Base-by-base conservation (phyloP, 1,139 yeast genomes). In the Lodderomyces parapsilosis region DNA sequence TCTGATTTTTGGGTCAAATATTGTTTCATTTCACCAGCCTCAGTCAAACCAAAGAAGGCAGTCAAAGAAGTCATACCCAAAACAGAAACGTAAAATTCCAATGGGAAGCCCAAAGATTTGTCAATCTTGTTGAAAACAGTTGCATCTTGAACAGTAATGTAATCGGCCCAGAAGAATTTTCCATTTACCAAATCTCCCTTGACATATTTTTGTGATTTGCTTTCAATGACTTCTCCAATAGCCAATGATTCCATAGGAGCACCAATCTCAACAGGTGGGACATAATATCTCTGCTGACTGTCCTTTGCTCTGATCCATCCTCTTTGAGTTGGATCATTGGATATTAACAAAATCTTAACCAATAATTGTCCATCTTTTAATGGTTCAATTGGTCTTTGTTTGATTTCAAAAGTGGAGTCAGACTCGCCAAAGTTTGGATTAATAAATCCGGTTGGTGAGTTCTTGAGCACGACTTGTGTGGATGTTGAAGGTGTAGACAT, bases 261-360 rank as follows among this genome's bases (percentile, higher is more conserved):
- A 28, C 81, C 82, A 40, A 69, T 60, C 36, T 62, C 54, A 15
- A 77, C 67, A 11, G 82, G 80, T 4, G 69, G 66, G 8, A 68
- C 62, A 55, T 82, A 82, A 45, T 71, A 64, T 50, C 73, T 65
- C 40, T 62, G 68, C 4, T 67, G 63, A 14, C 71, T 60, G 44
- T 61, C 66, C 45, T 68, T 68, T 3, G 14, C 6, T 46, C 66
- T 68, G 40, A 81, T 80, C 84, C 86, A 81, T 41, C 74, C 71
- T 59, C 83, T 76, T 57, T 81, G 86, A 9, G 84, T 78, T 13
- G 88, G 87, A 56, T 82, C 88, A 53, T 82, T 80, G 32, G 86
- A 80, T n/a, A 81, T 55, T 45, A 70, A 72, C 39, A 76, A 50
- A 6, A 69, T 60, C 57, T 78, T 74, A 22, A 80, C 65, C 28